Evolutionary conservation across 2,329 filamentous ascomycete genomes (phyloP).

Genomic region (Teratosphaeria pseudoeucalypti): DNA sequence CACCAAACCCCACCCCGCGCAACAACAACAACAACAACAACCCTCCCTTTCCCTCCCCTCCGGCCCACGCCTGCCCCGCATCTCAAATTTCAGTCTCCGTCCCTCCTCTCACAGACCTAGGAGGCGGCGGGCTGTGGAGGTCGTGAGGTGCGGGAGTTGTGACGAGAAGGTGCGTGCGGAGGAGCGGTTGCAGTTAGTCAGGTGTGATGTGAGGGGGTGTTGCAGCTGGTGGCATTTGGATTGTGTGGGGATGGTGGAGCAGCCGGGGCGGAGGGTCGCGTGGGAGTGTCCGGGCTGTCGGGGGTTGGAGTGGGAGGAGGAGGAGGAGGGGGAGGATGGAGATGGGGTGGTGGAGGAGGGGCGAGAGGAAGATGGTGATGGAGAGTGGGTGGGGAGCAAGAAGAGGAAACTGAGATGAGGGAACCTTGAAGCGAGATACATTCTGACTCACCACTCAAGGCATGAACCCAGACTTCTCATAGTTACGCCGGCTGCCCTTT

Average conservation of each 20-base stretch:
- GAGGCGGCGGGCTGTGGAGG: not conserved
- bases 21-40: not conserved
- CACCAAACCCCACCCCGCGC: not conserved
- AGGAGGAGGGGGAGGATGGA: not conserved
- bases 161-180: not conserved
- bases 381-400: not conserved
- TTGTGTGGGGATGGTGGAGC: not conserved
- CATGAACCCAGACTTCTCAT: no score
- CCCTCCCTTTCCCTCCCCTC: not conserved
- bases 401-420: no score
- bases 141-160: not conserved
- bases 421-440: no score
- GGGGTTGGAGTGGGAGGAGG: not conserved
- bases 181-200: not conserved
- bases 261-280: not conserved
- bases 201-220: not conserved
- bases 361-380: not conserved
- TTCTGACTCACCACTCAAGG: no score
- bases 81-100: not conserved
- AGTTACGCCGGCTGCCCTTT: no score
- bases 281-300: constrained; percentile 1
- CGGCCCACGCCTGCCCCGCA: not conserved
- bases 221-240: not conserved
- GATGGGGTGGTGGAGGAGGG: not conserved
- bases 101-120: not conserved